These are phyloP conservation scores for Fraxinus sp. DNA, from an alignment of 305 asterid species.

Conservation along the genomic window DNA sequence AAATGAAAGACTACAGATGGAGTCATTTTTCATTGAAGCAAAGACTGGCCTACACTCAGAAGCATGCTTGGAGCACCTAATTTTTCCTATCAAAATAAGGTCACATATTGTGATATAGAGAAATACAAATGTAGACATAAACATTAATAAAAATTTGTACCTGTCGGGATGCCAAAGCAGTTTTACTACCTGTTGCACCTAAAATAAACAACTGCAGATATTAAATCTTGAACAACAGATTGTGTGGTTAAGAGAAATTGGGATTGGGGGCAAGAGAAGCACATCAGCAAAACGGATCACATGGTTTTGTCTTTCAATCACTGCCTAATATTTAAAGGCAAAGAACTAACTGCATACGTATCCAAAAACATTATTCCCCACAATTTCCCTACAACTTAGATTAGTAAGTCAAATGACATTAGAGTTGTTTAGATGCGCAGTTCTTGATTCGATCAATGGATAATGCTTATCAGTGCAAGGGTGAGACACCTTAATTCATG, in stretches of 20 bases:
- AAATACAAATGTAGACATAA: not conserved
- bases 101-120: not conserved
- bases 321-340: not conserved
- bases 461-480: not conserved
- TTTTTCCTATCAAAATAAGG: not conserved
- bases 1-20: not conserved
- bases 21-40: not conserved
- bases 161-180: not conserved
- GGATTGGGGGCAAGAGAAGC: not conserved
- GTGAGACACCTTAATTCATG: not conserved
- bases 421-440: not conserved
- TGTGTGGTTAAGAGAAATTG: not conserved
- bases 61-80: not conserved
- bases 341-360: not conserved
- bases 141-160: not conserved
- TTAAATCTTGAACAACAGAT: not conserved
- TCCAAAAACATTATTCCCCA: not conserved
- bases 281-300: not conserved
- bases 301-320: not conserved
- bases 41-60: not conserved
- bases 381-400: not conserved
- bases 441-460: not conserved
- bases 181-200: not conserved
- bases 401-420: not conserved
- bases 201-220: not conserved